Evolutionary conservation across 1,284 basidiomycete species (phyloP), one percentile per base, ranked within the genome.

Genomic region (Irpex lacteus): DNA sequence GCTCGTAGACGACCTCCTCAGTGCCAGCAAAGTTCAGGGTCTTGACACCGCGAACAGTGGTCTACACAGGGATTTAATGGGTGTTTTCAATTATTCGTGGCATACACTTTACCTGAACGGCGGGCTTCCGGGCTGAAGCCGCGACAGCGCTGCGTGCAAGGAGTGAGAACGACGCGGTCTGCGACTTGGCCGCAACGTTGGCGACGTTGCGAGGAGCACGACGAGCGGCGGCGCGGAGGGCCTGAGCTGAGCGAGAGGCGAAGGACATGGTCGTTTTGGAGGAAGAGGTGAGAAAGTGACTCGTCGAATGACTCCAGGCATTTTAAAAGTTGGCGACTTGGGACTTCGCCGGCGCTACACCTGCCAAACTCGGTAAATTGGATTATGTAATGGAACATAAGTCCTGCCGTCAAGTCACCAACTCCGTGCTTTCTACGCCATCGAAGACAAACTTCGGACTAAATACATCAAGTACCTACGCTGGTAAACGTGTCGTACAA

Each of bases 21-120:
- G 91, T 91, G 70, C 96, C 96, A 70, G 97, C 95, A 80, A 99
- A 99, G 85, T 98, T 93, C 74, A 99, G 92, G 65, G 96, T 98
- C 85, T 98, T 98, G 75, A 98, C 78, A 69, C 97, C 96, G 73
- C 95, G 92, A 40, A 71, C 67, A 3, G 68, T 63, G 18, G 59
- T 59, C 55, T 64, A 49, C 15, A 8, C 18, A 47, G 19, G 50
- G 19, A 47, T n/a, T 47, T 47, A 58, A 61, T 60, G 9, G 38
- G n/a, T 26, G 19, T 3, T 19, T 15, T 26, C 13, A 52, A n/a
- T n/a, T 8, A 36, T 55, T 13, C 8, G 3, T 7, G 9, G 49
- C 34, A 18, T 44, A 18, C 9, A 37, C 50, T n/a, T 34, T n/a
- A 63, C 65, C 58, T 65, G 66, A 61, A 70, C 62, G 54, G 63